These are phyloP conservation scores for Talaromyces verruculosus DNA, from an alignment of 2,329 filamentous ascomycete species.

Conservation along the genomic window DNA sequence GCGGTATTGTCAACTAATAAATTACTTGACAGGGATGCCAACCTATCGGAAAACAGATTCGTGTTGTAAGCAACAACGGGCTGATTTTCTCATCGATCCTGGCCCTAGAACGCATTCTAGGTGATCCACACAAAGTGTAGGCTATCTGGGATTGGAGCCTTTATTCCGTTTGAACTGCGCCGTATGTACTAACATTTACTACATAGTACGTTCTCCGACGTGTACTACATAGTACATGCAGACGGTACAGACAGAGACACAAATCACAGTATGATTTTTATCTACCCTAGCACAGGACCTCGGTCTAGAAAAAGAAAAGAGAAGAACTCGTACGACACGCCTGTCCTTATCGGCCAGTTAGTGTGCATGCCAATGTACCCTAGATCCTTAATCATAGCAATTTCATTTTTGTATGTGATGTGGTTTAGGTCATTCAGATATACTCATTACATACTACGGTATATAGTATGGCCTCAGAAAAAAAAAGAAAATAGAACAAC, in stretches of 20 bases:
- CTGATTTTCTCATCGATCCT: slow-evolving; percentile 10
- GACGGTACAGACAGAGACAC: too few relatives aligned
- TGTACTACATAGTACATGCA: too few relatives aligned
- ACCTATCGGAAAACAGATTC: slow-evolving; percentile 12
- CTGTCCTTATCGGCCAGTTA: slow-evolving; percentile 7
- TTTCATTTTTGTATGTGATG: slow-evolving; percentile 5
- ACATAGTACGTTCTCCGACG: too few relatives aligned
- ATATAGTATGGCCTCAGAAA: background rate
- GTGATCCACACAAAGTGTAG: slow-evolving; percentile 3
- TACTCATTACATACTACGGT: background rate
- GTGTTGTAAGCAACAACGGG: background rate
- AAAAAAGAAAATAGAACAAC: slow-evolving; percentile 10
- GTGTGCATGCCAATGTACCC: background rate
- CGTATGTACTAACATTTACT: slow-evolving; percentile 5
- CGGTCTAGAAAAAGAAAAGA: slow-evolving; percentile 8
- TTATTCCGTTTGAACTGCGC: slow-evolving; percentile 2
- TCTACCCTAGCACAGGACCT: background rate
- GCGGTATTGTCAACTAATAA: slow-evolving; percentile 14
- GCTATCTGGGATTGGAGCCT: slow-evolving; percentile 2
- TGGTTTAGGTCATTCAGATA: background rate
- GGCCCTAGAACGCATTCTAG: background rate
- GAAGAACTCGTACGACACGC: slow-evolving; percentile 8
- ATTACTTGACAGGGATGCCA: slow-evolving; percentile 11
- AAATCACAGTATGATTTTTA: too few relatives aligned
- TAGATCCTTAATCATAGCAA: slow-evolving; percentile 9